These are phyloP conservation scores for Paramarasmius palmivorus DNA, from an alignment of 1,284 basidiomycete species.

Conservation along the genomic window DNA sequence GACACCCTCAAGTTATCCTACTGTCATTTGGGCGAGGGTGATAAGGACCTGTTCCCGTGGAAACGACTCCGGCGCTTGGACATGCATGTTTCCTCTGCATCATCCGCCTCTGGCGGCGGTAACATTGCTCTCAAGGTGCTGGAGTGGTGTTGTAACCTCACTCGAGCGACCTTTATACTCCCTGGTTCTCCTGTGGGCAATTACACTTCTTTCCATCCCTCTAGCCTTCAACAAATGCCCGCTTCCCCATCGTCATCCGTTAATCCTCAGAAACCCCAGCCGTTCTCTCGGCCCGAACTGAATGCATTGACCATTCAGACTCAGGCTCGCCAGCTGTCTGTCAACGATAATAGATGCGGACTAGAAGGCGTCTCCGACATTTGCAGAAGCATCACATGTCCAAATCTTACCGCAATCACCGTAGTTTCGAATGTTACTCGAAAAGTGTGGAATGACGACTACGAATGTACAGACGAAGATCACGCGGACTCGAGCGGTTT, in stretches of 20 bases:
- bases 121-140: not conserved
- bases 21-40: not conserved
- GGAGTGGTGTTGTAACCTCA: not conserved
- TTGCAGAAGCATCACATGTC: not conserved
- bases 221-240: not conserved
- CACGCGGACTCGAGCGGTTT: not conserved
- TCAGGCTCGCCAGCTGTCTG: not conserved
- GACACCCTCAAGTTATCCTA: not conserved
- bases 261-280: not conserved
- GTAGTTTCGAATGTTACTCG: not conserved
- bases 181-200: not conserved
- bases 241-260: not conserved
- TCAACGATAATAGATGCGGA: not conserved
- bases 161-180: not conserved
- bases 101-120: not conserved
- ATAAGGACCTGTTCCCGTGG: not conserved
- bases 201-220: not conserved
- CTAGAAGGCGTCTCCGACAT: not conserved
- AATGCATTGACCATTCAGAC: not conserved
- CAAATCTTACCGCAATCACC: not conserved
- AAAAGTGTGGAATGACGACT: not conserved
- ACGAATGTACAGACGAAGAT: not conserved
- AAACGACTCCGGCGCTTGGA: not conserved
- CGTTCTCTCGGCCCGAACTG: not conserved
- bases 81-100: not conserved